Evolutionary conservation across 306 rosid genomes (phyloP), one percentile per base, ranked within the genome.

Genomic region (Luffa aegyptiaca): DNA sequence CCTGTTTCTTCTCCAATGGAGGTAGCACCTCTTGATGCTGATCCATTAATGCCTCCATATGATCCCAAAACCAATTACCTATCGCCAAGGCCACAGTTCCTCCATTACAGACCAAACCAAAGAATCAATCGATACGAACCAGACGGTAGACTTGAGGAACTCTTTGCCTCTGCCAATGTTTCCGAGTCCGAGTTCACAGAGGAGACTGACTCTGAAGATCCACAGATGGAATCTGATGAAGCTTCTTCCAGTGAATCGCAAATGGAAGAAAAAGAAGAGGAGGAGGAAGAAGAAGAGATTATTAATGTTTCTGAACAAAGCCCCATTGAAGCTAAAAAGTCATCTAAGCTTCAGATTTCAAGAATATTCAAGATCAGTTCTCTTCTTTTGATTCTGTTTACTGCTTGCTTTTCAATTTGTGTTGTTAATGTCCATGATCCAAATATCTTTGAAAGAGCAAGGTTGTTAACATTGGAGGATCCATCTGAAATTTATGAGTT

Each of bases 81-180:
- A 37, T 94, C 96, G 1, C 96, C 98, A 0, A 88, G 98, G 81
- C 97, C 98, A 3, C 94, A 88, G 82, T 94, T 94, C 79, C 97
- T 94, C 58, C 93, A 82, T 80, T 94, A 92, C 85, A 87, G 78
- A 80, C 97, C 97, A 0, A 90, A 86, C 69, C 89, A 90, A 2
- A 80, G 91, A 76, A 82, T 87, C 33, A 87, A 84, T 68, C 79
- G 46, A n/a, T 85, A 26, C 44, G 88, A 84, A 66, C 83, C 80
- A 39, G 89, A 79, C 5, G 81, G 83, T 10, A 78, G 53, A 20
- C 85, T 84, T 3, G 95, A 90, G 76, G 97, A 87, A 8, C 82
- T 86, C 75, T 81, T 88, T 81, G 41, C 83, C 13, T 87, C 81
- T 3, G 89, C 76, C 58, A 89, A 84, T 85, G 83, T 83, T 79